These are phyloP conservation scores for Ascomycota sp. DNA, from an alignment of 2,329 filamentous ascomycete species.

Conservation along the genomic window DNA sequence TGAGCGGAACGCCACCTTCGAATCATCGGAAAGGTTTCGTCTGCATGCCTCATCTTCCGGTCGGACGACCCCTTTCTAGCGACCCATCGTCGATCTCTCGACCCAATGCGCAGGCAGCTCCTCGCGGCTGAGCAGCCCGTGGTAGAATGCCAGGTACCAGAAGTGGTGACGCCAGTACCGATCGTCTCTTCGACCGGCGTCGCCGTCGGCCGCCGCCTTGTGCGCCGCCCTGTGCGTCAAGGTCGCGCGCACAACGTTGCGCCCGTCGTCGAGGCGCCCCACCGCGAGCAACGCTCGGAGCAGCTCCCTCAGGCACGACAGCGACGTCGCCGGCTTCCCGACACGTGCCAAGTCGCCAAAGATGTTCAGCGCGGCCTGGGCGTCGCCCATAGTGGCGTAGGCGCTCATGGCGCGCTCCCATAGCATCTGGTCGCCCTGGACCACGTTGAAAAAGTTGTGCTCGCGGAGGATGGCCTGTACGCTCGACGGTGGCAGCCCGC, in stretches of 20 bases:
- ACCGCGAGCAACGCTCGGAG: conserved; percentile 13
- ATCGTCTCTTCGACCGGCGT: conserved; percentile 3
- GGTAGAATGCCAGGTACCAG: conserved; percentile 23
- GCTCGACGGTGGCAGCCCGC: conserved; percentile 37
- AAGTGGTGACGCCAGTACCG: conserved; percentile 28
- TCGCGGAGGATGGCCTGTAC: conserved; percentile 42
- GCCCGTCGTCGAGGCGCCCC: conserved; percentile 9
- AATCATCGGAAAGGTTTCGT: too few species aligned
- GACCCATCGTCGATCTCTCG: too few species aligned
- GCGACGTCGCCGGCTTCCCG: conserved; percentile 19
- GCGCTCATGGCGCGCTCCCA: conserved; percentile 53
- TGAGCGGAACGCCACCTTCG: too few species aligned
- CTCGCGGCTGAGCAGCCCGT: conserved; percentile 14
- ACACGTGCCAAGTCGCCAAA: conserved; percentile 22
- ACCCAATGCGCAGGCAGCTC: conserved; percentile 5
- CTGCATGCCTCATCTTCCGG: too few species aligned
- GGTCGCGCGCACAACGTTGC: conserved; percentile 12
- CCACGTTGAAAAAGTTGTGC: conserved; percentile 18
- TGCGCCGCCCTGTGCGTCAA: conserved; percentile 10
- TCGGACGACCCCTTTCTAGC: too few species aligned
- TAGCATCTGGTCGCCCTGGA: conserved; percentile 35
- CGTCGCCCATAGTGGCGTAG: conserved; percentile 34
- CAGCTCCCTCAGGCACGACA: conserved; percentile 22
- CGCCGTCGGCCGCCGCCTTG: conserved; percentile 3
- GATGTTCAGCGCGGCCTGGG: conserved; percentile 24